Base-by-base conservation (phyloP, 2,329 filamentous ascomycete genomes). In the Stylonectria norvegica region DNA sequence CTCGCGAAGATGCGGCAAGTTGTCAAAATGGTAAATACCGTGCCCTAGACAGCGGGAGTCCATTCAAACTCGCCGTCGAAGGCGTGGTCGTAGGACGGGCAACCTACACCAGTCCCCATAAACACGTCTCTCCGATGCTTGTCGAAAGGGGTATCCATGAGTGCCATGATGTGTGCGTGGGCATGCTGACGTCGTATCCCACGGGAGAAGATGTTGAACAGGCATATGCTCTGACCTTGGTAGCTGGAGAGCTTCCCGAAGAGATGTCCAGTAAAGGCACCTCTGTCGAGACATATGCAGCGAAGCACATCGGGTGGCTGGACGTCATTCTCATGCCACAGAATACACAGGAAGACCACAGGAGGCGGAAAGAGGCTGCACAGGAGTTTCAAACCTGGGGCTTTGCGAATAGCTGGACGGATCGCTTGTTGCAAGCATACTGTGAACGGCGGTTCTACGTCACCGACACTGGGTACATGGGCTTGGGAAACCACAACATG, bases 391-490 rank as follows among this genome's bases (percentile, higher is more conserved):
- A 40, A 6, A 28, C 36, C 14, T 17, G 45, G 4, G 49, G 49
- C 1, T 20, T 52, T 1, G 32, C 42, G 5, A 32, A 36, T 23
- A 6, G 20, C 11, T 52, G 43, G 46, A 7, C 41, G 2, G 5
- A 38, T 11, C 15, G 11, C 7, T 16, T 52, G 0, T 9, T 48
- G 3, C 6, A 20, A 1, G 32, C 49, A 2, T 52, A 50, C 18
- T 52, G 49, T 15, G 46, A 52, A 16, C 22, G 49, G 4, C 37
- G 43, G 4, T 43, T 52, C 28, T 47, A 45, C 9, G 20, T 48
- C 14, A 45, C 41, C 0, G 43, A 52, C 9, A 42, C 35, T 11
- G 46, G 49, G 0, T 33, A 52, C n/a, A 52, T 52, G 46, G 49
- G 49, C 2, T 15, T 52, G n/a, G 49, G 40, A 3, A 43, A 52